Evolutionary conservation across 2,329 filamentous ascomycete species (phyloP), one percentile per base, ranked within the genome.

Genomic region (Alternaria brassicicola): DNA sequence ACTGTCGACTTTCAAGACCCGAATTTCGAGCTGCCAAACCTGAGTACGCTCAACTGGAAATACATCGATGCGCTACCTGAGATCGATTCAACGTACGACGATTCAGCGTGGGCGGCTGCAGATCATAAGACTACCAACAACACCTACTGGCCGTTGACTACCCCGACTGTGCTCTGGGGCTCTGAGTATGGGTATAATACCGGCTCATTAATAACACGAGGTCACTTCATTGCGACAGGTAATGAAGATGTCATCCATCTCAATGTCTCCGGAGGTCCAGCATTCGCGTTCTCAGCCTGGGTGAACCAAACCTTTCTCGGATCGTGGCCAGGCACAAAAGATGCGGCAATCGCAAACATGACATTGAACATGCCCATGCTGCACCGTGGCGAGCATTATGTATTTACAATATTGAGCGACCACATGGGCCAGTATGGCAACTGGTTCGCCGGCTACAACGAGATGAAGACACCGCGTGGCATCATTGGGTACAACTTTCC

Each of bases 141-240:
- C 46, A 66, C 63, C 1, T 69, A 69, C 41, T 67, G 66, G 65
- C 61, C 62, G 1, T 61, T 69, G 9, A 67, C 65, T 0, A 69
- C 73, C 83, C 84, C 0, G 75, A 80, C 30, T 66, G 75, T 45
- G 67, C 83, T 93, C 0, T 90, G 88, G 67, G 83, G 82, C 0
- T 84, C 84, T 15, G 89, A 93, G 71, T 92, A 93, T 67, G 89
- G 89, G 10, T 93, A 87, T 72, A 81, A 90, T 71, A 81, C 85
- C 0, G 89, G 90, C 3, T 84, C 84, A 1, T 79, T 92, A 0
- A 65, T 93, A 49, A 92, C 85, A 76, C 85, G 89, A 1, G 90
- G 89, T 0, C 82, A 87, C 67, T 93, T 93, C 70, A 81, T 78
- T 1, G 86, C 89, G 4, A 83, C 78, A 1, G 88, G 88, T 3